Percentiles rank a stretch among this genome's conserved stretches.
Evolutionary conservation across 2,329 filamentous ascomycete genomes (phyloP).

Genomic region (Triangularia verruculosa): DNA sequence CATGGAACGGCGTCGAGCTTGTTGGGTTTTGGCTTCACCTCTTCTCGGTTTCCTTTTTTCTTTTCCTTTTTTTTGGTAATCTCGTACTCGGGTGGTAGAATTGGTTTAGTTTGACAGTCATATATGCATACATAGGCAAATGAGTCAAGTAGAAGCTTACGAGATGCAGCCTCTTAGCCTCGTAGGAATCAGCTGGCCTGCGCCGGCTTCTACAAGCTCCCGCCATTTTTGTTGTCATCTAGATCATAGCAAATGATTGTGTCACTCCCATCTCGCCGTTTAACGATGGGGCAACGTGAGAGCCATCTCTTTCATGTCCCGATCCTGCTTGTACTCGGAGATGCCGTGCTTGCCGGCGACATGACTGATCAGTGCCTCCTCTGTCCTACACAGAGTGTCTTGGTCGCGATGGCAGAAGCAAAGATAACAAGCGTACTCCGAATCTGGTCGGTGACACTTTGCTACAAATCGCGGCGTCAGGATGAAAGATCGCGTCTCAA

Average conservation of each 20-base stretch:
- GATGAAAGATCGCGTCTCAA: slow-evolving; percentile 32
- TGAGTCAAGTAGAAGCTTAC: too few species aligned
- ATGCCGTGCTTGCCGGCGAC: slow-evolving; percentile 29
- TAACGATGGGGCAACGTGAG: slow-evolving; percentile 6
- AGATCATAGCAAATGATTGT: not conserved
- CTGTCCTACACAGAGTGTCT: slow-evolving; percentile 31
- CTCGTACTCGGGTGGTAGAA: too few species aligned
- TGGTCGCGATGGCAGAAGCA: slow-evolving; percentile 30
- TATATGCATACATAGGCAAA: too few species aligned
- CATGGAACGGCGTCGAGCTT: not conserved
- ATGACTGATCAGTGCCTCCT: slow-evolving; percentile 34
- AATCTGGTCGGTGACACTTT: slow-evolving; percentile 37
- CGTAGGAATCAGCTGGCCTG: too few species aligned
- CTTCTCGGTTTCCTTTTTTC: too few species aligned
- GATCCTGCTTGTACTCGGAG: slow-evolving; percentile 27
- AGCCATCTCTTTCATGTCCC: slow-evolving; percentile 27
- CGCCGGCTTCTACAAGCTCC: too few species aligned
- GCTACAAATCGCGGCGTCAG: slow-evolving; percentile 36
- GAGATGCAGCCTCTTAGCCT: too few species aligned
- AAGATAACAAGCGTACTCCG: slow-evolving; percentile 35
- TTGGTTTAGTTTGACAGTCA: too few species aligned
- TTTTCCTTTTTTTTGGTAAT: not conserved
- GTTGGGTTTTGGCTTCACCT: not conserved
- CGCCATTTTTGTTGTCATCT: too few species aligned
- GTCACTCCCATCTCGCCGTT: too few species aligned